Percentiles rank a stretch among this genome's conserved stretches.
These are phyloP conservation scores for Lotmaria passim DNA, from an alignment of 208 protist genomes.

Conservation along the genomic window DNA sequence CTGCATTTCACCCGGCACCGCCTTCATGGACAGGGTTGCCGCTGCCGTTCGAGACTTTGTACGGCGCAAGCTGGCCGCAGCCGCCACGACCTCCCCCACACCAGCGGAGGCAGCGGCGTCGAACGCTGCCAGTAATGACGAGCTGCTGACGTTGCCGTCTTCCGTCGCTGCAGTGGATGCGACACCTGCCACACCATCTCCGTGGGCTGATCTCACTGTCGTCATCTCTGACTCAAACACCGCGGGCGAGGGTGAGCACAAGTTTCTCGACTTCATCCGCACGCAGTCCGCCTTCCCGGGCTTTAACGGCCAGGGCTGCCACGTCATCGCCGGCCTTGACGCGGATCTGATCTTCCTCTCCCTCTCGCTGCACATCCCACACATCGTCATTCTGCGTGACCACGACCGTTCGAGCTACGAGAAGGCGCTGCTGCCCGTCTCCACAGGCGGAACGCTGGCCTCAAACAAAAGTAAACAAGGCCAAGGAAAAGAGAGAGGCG, in stretches of 20 bases:
- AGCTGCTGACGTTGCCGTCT: neutral
- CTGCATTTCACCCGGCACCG: conserved; percentile 98
- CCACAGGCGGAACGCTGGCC: conserved; percentile 18
- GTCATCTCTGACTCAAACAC: conserved; percentile 94
- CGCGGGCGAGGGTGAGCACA: conserved; percentile 98
- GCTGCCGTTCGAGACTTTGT: conserved; percentile 66
- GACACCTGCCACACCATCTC: conserved; percentile 10
- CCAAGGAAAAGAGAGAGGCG: too few species aligned
- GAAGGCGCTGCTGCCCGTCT: conserved; percentile 25
- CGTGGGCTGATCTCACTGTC: conserved; percentile 89
- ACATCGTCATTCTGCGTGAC: conserved; percentile 94
- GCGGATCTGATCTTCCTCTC: conserved; percentile 99
- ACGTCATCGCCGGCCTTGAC: conserved; percentile 98
- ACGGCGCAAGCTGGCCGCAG: conserved; percentile 73
- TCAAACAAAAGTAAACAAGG: conserved; percentile 13
- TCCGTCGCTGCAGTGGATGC: neutral
- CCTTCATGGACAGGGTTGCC: conserved; percentile 97
- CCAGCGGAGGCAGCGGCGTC: neutral
- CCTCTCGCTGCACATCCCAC: conserved; percentile 94
- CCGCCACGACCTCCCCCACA: neutral
- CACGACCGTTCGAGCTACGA: conserved; percentile 44
- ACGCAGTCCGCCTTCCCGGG: conserved; percentile 76
- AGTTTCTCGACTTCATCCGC: conserved; percentile 91
- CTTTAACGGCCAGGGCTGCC: conserved; percentile 73
- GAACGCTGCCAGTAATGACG: conserved; percentile 6